phyloP scores from a whole-genome alignment of 805 yeast species.

The Clavispora carvajalis region DNA sequence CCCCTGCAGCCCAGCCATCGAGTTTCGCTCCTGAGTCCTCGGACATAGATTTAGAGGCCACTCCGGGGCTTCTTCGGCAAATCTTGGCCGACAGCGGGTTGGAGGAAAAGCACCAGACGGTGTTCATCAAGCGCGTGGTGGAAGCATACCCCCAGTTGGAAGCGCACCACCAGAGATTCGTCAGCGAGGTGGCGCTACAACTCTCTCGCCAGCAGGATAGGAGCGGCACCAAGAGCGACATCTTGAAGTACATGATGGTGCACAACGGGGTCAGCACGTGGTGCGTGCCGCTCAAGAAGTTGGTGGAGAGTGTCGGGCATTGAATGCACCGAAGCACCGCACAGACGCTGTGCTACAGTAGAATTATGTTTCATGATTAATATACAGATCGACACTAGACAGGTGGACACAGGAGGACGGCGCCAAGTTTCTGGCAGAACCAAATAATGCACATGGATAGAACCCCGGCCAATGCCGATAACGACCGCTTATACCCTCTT shows the following conservation, averaged over 20 bases:
- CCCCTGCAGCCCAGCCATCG: neutral
- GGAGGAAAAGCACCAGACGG: conserved; percentile 6
- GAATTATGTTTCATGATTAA: conserved; percentile 2
- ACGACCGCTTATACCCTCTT: conserved; percentile 44
- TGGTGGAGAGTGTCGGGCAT: conserved; percentile 17
- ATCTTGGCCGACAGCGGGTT: conserved; percentile 2
- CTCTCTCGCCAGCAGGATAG: conserved; percentile 3
- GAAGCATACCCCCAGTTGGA: conserved; percentile 8
- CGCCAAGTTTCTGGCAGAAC: neutral
- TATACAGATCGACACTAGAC: conserved; percentile 8
- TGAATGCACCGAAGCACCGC: neutral
- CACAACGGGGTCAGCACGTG: conserved; percentile 56
- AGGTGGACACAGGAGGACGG: neutral
- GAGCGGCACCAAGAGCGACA: conserved; percentile 26
- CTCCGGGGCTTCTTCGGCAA: conserved; percentile 6
- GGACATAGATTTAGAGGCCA: neutral
- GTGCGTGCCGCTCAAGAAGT: conserved; percentile 63
- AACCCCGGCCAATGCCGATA: neutral
- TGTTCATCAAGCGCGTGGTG: conserved; percentile 7
- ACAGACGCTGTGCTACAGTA: neutral
- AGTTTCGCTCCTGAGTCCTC: neutral
- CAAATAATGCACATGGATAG: neutral
- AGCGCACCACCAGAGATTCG: conserved; percentile 7
- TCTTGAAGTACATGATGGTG: conserved; percentile 50
- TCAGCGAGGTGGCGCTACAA: conserved; percentile 8